Evolutionary conservation across 768 basidiomycete species (phyloP).

Genomic region (Boletus vinaceobasis): DNA sequence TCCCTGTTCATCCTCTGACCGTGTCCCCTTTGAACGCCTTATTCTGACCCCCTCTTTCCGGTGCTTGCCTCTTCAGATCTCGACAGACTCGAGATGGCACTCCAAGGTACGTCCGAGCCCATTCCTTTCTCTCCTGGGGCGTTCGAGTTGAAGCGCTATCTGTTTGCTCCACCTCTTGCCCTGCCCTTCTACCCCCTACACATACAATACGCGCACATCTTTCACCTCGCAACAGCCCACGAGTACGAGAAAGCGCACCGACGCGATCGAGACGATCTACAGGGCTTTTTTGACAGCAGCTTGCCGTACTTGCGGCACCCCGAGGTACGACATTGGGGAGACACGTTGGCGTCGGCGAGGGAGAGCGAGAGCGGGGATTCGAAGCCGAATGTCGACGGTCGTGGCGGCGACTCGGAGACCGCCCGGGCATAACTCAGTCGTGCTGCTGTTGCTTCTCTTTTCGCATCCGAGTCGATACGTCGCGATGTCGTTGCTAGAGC

Average conservation of each 20-base stretch:
- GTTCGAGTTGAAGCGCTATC: not conserved
- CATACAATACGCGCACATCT: not conserved
- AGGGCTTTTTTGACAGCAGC: constrained; percentile 79
- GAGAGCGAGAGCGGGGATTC: not conserved
- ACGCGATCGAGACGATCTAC: constrained; percentile 44
- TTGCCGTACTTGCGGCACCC: constrained; percentile 68
- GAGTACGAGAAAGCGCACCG: constrained; percentile 67
- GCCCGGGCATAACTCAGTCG: not conserved
- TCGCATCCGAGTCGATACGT: too few species aligned
- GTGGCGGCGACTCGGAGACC: not conserved
- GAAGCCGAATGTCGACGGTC: not conserved
- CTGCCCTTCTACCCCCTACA: not conserved
- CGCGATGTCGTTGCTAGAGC: too few species aligned
- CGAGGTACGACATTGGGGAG: constrained; percentile 72
- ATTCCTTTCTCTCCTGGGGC: not conserved
- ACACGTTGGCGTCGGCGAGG: constrained; percentile 31
- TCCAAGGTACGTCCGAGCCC: constrained; percentile 54
- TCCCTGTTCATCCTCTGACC: not conserved
- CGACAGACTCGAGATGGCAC: constrained; percentile 84
- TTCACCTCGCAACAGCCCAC: constrained; percentile 41
- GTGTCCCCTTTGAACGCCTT: not conserved
- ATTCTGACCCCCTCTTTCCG: not conserved
- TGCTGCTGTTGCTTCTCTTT: not conserved
- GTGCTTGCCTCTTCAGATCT: constrained; percentile 51
- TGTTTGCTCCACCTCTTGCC: not conserved